Evolutionary conservation across 768 basidiomycete genomes (phyloP).

Genomic region (Infundibulicybe gibba): DNA sequence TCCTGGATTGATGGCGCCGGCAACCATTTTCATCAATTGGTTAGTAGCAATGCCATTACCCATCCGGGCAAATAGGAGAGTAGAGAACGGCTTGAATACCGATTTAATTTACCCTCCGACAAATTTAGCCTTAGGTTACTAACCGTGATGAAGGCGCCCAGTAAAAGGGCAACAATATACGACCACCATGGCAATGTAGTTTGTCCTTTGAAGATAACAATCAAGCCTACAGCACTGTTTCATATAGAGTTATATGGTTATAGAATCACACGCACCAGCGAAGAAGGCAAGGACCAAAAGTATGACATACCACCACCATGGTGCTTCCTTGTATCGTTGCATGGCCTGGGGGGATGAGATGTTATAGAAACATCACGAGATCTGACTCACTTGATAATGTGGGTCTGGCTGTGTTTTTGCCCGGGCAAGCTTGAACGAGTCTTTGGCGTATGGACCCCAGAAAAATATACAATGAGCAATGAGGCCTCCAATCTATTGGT

Average conservation of each 20-base stretch:
- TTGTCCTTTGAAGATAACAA: constrained; percentile 53
- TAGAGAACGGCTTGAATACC: constrained; percentile 46
- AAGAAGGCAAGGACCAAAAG: constrained; percentile 49
- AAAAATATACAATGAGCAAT: constrained; percentile 55
- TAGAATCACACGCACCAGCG: constrained; percentile 36
- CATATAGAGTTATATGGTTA: background rate
- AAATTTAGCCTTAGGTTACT: background rate
- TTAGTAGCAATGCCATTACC: constrained; percentile 59
- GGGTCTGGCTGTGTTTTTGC: constrained; percentile 47
- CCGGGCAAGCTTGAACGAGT: constrained; percentile 47
- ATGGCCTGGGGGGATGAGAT: constrained; percentile 31
- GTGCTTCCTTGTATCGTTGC: constrained; percentile 58
- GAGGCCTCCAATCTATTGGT: constrained; percentile 51
- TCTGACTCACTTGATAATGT: constrained; percentile 42
- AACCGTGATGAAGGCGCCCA: constrained; percentile 42
- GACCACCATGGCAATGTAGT: constrained; percentile 64
- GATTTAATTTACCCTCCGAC: background rate
- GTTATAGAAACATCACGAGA: background rate
- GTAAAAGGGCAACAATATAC: constrained; percentile 51
- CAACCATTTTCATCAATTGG: constrained; percentile 65
- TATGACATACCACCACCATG: constrained; percentile 57
- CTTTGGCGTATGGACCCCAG: constrained; percentile 48
- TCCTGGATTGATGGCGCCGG: constrained; percentile 56
- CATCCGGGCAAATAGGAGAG: constrained; percentile 52
- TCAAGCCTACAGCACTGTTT: constrained; percentile 33